Evolutionary conservation across 1,284 basidiomycete genomes (phyloP), one percentile per base, ranked within the genome.

Genomic region (Tylopilus sp.): DNA sequence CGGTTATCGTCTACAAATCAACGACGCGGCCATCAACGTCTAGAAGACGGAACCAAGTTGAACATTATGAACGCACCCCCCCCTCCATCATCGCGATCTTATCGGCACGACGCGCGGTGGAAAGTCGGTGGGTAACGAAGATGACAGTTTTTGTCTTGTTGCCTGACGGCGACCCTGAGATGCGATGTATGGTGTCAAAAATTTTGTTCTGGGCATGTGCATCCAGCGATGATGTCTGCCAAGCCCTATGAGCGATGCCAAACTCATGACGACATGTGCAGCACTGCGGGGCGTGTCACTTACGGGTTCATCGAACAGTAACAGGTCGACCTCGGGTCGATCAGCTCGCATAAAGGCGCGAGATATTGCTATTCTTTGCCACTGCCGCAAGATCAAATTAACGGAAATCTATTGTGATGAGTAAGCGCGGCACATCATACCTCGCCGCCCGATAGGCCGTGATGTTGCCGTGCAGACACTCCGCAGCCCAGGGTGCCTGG

Each of bases 71-170:
- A 68, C 62, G 46, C 69, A 88, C 87, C 64, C 89, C 89, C 59
- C 81, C 76, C 57, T 90, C 85, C 79, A 92, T 87, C 77, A 91
- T 88, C 37, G 87, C 89, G 57, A 91, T 82, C 69, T 85, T 88
- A 70, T 88, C 85, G 53, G 87, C 87, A 42, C 83, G 78, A 12
- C 85, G 80, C 17, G 87, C 88, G 38, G 85, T 87, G 21, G 84
- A 82, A 54, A 92, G 78, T 54, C 87, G 78, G 70, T 92, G 90
- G 4, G 88, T 90, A 62, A 92, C 88, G 68, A 87, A 91, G 33
- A 92, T 80, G 51, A 88, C 83, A 2, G 87, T 88, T 66, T 86
- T 87, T 17, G 69, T 76, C 57, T 72, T 73, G 58, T 74, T 71
- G 20, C 82, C 83, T 28, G 69, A 72, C 33, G 78, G 71, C 28